phyloP scores from a whole-genome alignment of 2,329 filamentous ascomycete genomes.

The Paracorniculantispora psalliotae region DNA sequence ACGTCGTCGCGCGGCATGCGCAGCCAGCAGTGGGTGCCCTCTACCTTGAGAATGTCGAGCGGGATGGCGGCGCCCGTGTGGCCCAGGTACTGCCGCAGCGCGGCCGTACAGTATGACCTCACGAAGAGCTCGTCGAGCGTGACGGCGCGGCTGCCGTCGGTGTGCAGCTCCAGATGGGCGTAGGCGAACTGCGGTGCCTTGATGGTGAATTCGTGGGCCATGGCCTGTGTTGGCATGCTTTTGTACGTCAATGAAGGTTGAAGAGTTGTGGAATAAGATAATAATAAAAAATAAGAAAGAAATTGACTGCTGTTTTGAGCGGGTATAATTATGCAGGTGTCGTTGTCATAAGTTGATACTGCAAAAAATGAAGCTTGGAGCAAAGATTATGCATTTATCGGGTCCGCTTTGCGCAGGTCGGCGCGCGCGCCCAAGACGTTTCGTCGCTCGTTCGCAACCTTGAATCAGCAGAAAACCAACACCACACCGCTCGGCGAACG shows the following conservation, averaged over 20 bases:
- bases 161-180: slow-evolving; percentile 45
- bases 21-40: slow-evolving; percentile 55
- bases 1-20: slow-evolving; percentile 59
- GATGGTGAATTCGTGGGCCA: slow-evolving; percentile 37
- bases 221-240: background rate
- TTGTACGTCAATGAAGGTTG: background rate
- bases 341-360: background rate
- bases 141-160: slow-evolving; percentile 24
- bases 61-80: slow-evolving; percentile 61
- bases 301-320: too few species aligned
- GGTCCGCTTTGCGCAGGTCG: background rate
- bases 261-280: background rate
- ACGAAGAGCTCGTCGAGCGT: slow-evolving; percentile 57
- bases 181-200: slow-evolving; percentile 51
- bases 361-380: background rate
- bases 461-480: background rate
- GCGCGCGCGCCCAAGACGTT: background rate
- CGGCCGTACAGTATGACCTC: slow-evolving; percentile 57
- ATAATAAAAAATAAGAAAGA: background rate
- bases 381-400: slow-evolving; percentile 12
- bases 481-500: background rate
- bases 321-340: too few species aligned
- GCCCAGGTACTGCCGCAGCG: slow-evolving; percentile 66
- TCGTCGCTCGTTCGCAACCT: background rate
- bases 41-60: slow-evolving; percentile 64